Evolutionary conservation across 768 basidiomycete species (phyloP).

Genomic region (Arthromyces matolae): DNA sequence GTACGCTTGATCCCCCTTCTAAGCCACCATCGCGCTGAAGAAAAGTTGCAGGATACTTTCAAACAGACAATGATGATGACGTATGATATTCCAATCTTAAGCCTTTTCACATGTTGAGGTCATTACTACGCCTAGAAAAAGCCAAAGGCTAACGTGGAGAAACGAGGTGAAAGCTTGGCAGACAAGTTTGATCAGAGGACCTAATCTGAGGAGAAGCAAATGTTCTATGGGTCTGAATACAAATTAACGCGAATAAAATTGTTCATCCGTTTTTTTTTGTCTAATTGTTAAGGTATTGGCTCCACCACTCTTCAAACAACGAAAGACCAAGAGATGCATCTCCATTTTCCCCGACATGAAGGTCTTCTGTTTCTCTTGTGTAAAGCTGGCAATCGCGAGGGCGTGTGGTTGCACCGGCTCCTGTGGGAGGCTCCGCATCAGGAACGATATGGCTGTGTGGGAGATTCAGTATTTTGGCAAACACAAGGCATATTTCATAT

Average conservation of each 20-base stretch:
- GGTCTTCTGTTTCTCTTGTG: slow-evolving; percentile 66
- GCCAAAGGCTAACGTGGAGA: no score
- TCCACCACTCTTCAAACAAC: slow-evolving; percentile 88
- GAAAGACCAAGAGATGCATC: slow-evolving; percentile 55
- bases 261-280: neutral
- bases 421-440: slow-evolving; percentile 63
- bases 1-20: slow-evolving; percentile 27
- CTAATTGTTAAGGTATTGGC: slow-evolving; percentile 36
- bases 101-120: no score
- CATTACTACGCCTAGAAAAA: no score
- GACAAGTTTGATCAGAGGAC: slow-evolving; percentile 12
- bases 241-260: neutral
- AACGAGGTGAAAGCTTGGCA: slow-evolving; percentile 12
- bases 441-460: slow-evolving; percentile 75
- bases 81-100: no score
- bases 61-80: neutral
- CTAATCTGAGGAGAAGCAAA: neutral
- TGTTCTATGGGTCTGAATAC: no score
- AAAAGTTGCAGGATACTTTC: slow-evolving; percentile 10
- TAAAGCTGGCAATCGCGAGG: slow-evolving; percentile 81
- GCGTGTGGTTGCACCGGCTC: slow-evolving; percentile 62
- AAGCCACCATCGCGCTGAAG: no score
- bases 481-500: slow-evolving; percentile 85
- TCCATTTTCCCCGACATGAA: slow-evolving; percentile 37
- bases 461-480: slow-evolving; percentile 65